Conservation (phyloP, 306 rosid species). For the Comarum palustre region DNA sequence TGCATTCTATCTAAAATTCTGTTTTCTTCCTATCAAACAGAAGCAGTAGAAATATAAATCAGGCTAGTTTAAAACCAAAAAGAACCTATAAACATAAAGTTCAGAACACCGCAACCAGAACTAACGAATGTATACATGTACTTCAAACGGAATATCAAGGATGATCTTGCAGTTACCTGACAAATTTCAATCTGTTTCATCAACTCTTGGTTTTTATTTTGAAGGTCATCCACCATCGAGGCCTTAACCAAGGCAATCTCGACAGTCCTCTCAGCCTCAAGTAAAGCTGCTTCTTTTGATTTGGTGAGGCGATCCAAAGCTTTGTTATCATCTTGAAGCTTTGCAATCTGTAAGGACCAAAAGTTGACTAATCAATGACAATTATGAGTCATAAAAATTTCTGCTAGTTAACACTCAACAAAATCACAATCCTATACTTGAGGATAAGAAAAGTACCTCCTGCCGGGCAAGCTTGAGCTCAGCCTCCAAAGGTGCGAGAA, state of each 20-base stretch:
- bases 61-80: slow-evolving; percentile 11
- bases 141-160: neutral
- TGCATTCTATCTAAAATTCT: slow-evolving; percentile 98
- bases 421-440: slow-evolving; percentile 13
- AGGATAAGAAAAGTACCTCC: slow-evolving; percentile 56
- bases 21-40: slow-evolving; percentile 78
- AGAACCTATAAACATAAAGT: neutral
- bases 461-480: slow-evolving; percentile 97
- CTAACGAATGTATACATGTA: neutral
- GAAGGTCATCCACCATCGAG: slow-evolving; percentile 99
- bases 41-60: slow-evolving; percentile 23
- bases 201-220: slow-evolving; percentile 96
- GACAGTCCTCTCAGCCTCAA: slow-evolving; percentile 97
- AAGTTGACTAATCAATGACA: slow-evolving; percentile 27
- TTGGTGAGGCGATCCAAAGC: slow-evolving; percentile 96
- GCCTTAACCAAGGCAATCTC: slow-evolving; percentile 97
- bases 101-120: neutral
- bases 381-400: slow-evolving; percentile 4
- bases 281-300: slow-evolving; percentile 96
- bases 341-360: slow-evolving; percentile 67
- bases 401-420: neutral
- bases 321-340: slow-evolving; percentile 97
- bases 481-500: slow-evolving; percentile 98
- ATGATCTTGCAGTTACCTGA: slow-evolving; percentile 54
- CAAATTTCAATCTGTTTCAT: slow-evolving; percentile 98